Evolutionary conservation across 2,329 filamentous ascomycete species (phyloP), one percentile per base, ranked within the genome.

Genomic region (Pseudogymnoascus sp.): DNA sequence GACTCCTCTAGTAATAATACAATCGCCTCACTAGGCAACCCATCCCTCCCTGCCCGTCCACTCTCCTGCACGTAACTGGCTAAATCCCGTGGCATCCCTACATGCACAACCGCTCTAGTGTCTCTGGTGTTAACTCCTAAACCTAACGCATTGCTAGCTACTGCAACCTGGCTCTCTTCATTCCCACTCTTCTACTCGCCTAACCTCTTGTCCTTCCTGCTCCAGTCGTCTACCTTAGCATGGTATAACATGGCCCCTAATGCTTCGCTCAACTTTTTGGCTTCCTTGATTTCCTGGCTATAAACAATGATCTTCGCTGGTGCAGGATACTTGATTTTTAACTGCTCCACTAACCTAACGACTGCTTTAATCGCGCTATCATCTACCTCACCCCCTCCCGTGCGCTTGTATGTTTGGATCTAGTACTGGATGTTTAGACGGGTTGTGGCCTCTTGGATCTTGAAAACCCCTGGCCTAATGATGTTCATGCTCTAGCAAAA

Each of bases 111-210:
- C 3, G 19, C 40, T 9, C 37, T 40, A 2, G 37, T 40, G 37
- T 40, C 37, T 13, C 40, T 7, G 9, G 40, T 42, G 10, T 42
- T 17, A 9, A 42, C 2, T 21, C 40, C 17, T 3, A 42, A 42
- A 5, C 40, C 17, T 1, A 42, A 42, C 4, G 10, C 40, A 1
- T 42, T 42, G 9, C 40, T 42, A 17, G 40, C 40, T 9, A 42
- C 40, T 1, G 1, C 40, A 42, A 42, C 17, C 19, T 9, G 9
- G 3, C 40, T 42, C 40, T 0, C 66, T 63, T 0, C 67, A 62
- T 33, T 85, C 74, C 56, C 9, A 17, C 40, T 42, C 40, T 42
- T 21, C 40, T 7, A 42, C 40, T 42, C 9, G n/a, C 37, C 17
- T 5, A 40, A 40, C 7, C 37, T 40, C 37, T 40, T 40, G 7